These are phyloP conservation scores for Lentinula detonsa DNA, from an alignment of 768 basidiomycete genomes.

Conservation along the genomic window DNA sequence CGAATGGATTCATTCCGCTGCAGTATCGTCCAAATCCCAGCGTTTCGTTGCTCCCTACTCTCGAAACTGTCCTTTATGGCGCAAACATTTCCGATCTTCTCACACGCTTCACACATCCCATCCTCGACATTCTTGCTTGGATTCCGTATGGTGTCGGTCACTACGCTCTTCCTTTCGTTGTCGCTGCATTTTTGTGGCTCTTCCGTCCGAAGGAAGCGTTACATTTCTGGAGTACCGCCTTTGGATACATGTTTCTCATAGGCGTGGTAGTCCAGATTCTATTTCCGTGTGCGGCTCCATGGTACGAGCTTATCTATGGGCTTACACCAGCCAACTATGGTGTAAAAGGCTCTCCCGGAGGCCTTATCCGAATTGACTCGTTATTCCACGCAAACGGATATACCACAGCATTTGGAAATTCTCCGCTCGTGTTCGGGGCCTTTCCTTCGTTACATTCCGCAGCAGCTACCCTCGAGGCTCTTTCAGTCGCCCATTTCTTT, in stretches of 20 bases:
- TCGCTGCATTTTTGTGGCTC: conserved; percentile 84
- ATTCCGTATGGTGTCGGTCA: conserved; percentile 94
- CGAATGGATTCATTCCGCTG: conserved; percentile 79
- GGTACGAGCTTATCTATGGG: conserved; percentile 98
- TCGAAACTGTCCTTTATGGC: conserved; percentile 93
- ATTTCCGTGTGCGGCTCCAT: conserved; percentile 90
- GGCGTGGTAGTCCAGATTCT: conserved; percentile 87
- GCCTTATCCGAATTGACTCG: conserved; percentile 86
- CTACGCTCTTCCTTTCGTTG: conserved; percentile 81
- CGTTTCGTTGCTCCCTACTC: conserved; percentile 88
- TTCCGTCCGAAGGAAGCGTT: conserved; percentile 79
- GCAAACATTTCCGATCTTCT: conserved; percentile 98
- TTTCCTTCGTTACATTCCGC: conserved; percentile 94
- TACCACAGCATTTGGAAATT: conserved; percentile 72
- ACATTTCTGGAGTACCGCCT: conserved; percentile 78
- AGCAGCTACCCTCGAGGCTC: conserved; percentile 84
- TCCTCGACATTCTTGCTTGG: conserved; percentile 94
- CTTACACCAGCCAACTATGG: conserved; percentile 91
- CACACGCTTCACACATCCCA: conserved; percentile 87
- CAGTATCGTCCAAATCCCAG: conserved; percentile 76
- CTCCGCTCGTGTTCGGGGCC: conserved; percentile 94
- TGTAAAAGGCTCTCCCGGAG: conserved; percentile 91
- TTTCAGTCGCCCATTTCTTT: conserved; percentile 96
- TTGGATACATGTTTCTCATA: conserved; percentile 89
- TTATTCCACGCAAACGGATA: conserved; percentile 77